These are phyloP conservation scores for Scopulariopsis brevicaulis DNA, from an alignment of 2,329 filamentous ascomycete genomes.

Conservation along the genomic window DNA sequence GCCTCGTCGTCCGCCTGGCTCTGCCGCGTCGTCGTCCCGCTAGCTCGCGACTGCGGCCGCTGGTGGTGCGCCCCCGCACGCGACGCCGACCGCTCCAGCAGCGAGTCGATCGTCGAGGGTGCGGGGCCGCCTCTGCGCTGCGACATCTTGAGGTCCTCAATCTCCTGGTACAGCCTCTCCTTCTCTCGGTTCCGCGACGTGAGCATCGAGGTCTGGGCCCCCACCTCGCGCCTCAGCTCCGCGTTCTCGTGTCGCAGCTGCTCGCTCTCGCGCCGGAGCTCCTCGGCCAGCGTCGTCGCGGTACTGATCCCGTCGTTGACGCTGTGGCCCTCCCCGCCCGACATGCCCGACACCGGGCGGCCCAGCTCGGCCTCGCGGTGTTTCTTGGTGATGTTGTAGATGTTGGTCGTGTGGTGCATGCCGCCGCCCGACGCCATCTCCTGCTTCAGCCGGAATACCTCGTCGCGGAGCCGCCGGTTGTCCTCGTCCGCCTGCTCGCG, in stretches of 20 bases:
- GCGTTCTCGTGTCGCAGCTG: conserved; percentile 86
- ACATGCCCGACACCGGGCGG: conserved; percentile 36
- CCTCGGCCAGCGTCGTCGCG: conserved; percentile 62
- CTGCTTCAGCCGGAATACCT: conserved; percentile 63
- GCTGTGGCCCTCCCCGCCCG: conserved; percentile 34
- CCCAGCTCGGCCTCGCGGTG: conserved; percentile 32
- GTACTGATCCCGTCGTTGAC: conserved; percentile 35
- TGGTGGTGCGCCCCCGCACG: conserved; percentile 54
- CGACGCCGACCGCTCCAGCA: conserved; percentile 89
- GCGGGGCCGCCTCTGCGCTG: conserved; percentile 58
- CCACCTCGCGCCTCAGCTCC: conserved; percentile 81
- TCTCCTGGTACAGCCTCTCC: conserved; percentile 89
- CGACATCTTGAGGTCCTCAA: conserved; percentile 88
- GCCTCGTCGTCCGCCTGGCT: conserved; percentile 49
- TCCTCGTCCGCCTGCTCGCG: conserved; percentile 88
- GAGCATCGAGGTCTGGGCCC: conserved; percentile 94
- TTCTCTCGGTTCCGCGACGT: conserved; percentile 93
- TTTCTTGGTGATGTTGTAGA: conserved; percentile 53
- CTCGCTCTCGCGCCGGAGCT: conserved; percentile 56
- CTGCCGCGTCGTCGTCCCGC: conserved; percentile 55
- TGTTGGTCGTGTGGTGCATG: conserved; percentile 51
- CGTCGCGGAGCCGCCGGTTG: conserved; percentile 71
- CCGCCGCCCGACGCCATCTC: conserved; percentile 29
- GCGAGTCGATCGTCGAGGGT: conserved; percentile 68
- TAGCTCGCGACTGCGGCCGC: conserved; percentile 63